Evolutionary conservation across 140 eudicot genomes (phyloP).

Genomic region (Flaveria floridana): DNA sequence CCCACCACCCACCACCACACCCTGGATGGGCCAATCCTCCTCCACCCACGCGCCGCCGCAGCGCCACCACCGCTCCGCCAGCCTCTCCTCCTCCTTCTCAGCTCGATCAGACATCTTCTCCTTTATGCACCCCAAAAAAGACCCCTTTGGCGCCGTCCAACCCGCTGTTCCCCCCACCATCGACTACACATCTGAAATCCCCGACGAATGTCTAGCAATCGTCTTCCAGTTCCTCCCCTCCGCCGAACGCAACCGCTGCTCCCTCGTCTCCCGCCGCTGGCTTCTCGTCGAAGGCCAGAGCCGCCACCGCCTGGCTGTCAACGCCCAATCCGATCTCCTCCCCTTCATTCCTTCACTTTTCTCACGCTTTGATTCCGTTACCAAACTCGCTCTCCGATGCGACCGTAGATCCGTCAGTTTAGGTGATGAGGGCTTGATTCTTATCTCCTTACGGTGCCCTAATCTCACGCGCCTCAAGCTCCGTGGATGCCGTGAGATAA

Average conservation of each 20-base stretch:
- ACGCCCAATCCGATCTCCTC: constrained; percentile 20
- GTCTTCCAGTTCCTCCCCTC: constrained; percentile 30
- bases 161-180: constrained; percentile 1
- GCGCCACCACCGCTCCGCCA: constrained; percentile 28
- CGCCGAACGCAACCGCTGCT: constrained; percentile 29
- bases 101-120: constrained; percentile 26
- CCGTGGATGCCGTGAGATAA: constrained; percentile 41
- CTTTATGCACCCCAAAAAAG: constrained; percentile 23
- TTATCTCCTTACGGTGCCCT: constrained; percentile 28
- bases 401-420: constrained; percentile 26
- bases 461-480: constrained; percentile 37
- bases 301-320: constrained; percentile 32
- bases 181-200: constrained; percentile 35
- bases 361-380: constrained; percentile 29
- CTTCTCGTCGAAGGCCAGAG: constrained; percentile 32
- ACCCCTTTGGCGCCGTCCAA: neutral
- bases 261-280: constrained; percentile 32
- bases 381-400: constrained; percentile 30
- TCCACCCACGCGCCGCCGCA: constrained; percentile 34
- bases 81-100: constrained; percentile 22
- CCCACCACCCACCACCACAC: neutral
- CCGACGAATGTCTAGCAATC: constrained; percentile 29
- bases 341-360: constrained; percentile 19
- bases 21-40: constrained; percentile 34
- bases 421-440: constrained; percentile 10